These are phyloP conservation scores for Wickerhamiella shivajii DNA, from an alignment of 805 yeast genomes.

Conservation along the genomic window DNA sequence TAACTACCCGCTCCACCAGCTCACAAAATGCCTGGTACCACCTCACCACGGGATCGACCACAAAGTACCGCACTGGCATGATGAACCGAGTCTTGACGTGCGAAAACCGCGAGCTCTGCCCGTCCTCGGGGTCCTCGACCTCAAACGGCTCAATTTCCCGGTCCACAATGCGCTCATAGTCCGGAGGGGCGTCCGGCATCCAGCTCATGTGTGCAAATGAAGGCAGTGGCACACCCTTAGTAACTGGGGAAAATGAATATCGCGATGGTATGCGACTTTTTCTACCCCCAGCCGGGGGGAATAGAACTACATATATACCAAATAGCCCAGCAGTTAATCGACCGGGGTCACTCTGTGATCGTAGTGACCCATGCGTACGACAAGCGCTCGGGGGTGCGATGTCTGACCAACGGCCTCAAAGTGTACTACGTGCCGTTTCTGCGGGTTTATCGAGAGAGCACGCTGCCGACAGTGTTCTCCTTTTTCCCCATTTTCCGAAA, in stretches of 20 bases:
- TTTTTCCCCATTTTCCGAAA: slow-evolving; percentile 76
- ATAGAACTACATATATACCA: slow-evolving; percentile 93
- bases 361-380: slow-evolving; percentile 84
- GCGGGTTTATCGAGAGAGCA: slow-evolving; percentile 67
- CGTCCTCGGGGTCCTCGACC: slow-evolving; percentile 27
- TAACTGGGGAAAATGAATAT: slow-evolving; percentile 17
- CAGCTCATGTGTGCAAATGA: too few species aligned
- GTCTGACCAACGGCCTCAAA: slow-evolving; percentile 76
- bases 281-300: slow-evolving; percentile 98
- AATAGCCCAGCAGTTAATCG: slow-evolving; percentile 60
- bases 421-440: slow-evolving; percentile 80
- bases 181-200: slow-evolving; percentile 3
- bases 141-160: slow-evolving; percentile 28
- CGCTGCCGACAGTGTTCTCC: slow-evolving; percentile 80
- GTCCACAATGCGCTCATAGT: slow-evolving; percentile 1
- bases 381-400: slow-evolving; percentile 66
- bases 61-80: slow-evolving; percentile 27
- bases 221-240: too few species aligned
- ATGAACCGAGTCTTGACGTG: slow-evolving; percentile 19
- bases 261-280: slow-evolving; percentile 84
- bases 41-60: slow-evolving; percentile 36
- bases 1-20: slow-evolving; percentile 41
- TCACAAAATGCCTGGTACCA: slow-evolving; percentile 24
- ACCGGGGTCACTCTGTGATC: slow-evolving; percentile 71
- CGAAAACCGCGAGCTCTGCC: background rate